Evolutionary conservation across 139 green algal species (phyloP).

Genomic region (Chlamydomonas incerta): DNA sequence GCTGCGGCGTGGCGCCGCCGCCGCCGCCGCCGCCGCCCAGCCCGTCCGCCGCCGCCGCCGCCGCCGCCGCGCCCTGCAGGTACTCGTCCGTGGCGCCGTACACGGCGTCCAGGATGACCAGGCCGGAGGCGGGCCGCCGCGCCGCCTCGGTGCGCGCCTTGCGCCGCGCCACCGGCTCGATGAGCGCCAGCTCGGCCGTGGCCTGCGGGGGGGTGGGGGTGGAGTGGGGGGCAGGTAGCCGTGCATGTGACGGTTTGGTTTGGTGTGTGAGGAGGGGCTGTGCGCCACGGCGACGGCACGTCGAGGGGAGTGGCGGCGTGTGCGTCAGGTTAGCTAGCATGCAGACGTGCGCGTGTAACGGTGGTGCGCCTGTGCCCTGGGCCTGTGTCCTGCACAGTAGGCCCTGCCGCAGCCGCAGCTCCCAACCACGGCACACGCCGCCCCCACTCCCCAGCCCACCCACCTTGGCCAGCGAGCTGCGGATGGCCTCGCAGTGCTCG

Average conservation of each 20-base stretch:
- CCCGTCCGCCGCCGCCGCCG: background rate
- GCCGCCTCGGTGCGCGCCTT: constrained; percentile 48
- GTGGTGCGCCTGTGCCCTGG: too few species aligned
- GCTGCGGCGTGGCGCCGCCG: too few species aligned
- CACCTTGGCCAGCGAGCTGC: constrained; percentile 8
- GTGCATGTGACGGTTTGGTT: background rate
- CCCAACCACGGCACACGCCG: background rate
- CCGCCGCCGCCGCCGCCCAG: too few species aligned
- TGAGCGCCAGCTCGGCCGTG: constrained; percentile 42
- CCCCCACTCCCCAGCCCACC: background rate
- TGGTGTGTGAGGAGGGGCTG: background rate
- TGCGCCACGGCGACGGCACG: too few species aligned
- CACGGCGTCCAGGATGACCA: constrained; percentile 62
- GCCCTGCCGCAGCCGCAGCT: too few species aligned
- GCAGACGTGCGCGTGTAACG: too few species aligned
- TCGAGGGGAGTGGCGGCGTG: too few species aligned
- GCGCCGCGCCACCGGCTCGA: constrained; percentile 54
- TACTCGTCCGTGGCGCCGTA: constrained; percentile 62
- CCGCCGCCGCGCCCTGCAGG: background rate
- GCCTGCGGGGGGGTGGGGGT: background rate
- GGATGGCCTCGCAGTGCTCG: constrained; percentile 46
- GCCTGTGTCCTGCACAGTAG: too few species aligned
- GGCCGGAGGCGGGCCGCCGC: constrained; percentile 21
- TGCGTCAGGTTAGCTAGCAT: too few species aligned
- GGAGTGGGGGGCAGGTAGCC: background rate